These are phyloP conservation scores for Arthrobotrys iridis DNA, from an alignment of 2,329 filamentous ascomycete species.

Conservation along the genomic window DNA sequence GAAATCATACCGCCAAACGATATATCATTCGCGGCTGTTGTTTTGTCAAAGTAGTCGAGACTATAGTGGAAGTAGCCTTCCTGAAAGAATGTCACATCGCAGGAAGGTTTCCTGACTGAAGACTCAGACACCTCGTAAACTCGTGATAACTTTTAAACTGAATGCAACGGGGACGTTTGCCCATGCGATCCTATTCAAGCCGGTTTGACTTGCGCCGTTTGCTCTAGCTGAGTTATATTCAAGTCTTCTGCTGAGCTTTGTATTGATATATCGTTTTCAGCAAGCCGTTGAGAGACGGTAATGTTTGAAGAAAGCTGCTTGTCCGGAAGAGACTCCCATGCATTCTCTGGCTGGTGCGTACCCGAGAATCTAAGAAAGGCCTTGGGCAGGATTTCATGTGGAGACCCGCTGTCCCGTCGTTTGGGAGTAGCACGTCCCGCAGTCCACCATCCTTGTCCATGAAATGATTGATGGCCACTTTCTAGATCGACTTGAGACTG, in stretches of 20 bases:
- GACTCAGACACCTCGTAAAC: slow-evolving; percentile 43
- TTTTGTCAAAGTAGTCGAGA: background rate
- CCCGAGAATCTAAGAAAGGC: slow-evolving; percentile 45
- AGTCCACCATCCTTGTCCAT: slow-evolving; percentile 53
- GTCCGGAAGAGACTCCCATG: slow-evolving; percentile 47
- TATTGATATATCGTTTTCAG: slow-evolving; percentile 33
- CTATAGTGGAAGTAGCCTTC: background rate
- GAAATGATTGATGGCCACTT: slow-evolving; percentile 48
- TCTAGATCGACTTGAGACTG: slow-evolving; percentile 52
- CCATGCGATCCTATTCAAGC: slow-evolving; percentile 17
- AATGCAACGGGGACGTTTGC: slow-evolving; percentile 2
- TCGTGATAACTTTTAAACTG: slow-evolving; percentile 31
- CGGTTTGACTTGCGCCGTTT: slow-evolving; percentile 12
- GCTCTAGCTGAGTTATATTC: slow-evolving; percentile 24
- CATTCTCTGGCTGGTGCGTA: slow-evolving; percentile 31
- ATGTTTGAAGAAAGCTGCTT: slow-evolving; percentile 41
- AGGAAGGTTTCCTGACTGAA: slow-evolving; percentile 29
- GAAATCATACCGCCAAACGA: slow-evolving; percentile 1
- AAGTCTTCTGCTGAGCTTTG: slow-evolving; percentile 36
- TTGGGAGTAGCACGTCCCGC: slow-evolving; percentile 50
- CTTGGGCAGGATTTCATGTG: slow-evolving; percentile 44
- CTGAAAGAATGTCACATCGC: slow-evolving; percentile 17
- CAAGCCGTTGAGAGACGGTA: slow-evolving; percentile 28
- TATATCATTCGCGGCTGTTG: slow-evolving; percentile 7
- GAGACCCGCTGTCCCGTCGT: slow-evolving; percentile 40